Conservation (phyloP, 805 yeast species). For the Metschnikowia gruessii region DNA sequence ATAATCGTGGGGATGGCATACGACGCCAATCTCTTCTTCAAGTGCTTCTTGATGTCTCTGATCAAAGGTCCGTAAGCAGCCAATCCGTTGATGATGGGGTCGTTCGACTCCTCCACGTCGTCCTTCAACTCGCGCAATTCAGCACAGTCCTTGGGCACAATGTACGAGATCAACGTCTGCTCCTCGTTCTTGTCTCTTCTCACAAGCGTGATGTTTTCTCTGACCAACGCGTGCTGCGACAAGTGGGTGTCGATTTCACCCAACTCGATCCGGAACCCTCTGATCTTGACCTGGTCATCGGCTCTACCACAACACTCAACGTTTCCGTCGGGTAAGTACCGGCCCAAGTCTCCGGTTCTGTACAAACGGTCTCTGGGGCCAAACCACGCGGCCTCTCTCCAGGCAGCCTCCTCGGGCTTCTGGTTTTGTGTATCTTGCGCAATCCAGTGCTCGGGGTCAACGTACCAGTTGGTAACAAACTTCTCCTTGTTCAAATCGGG, state of each 20-base stretch:
- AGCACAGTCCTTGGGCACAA: constrained; percentile 67
- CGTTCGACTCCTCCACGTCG: constrained; percentile 44
- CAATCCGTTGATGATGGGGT: constrained; percentile 74
- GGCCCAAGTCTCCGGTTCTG: constrained; percentile 96
- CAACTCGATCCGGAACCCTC: constrained; percentile 97
- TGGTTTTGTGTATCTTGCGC: constrained; percentile 47
- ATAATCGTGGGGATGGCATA: constrained; percentile 92
- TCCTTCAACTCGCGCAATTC: constrained; percentile 50
- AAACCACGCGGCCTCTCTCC: constrained; percentile 75
- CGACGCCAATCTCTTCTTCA: constrained; percentile 84
- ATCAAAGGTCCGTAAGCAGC: constrained; percentile 73
- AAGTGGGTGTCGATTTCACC: constrained; percentile 98
- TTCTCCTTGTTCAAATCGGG: constrained; percentile 87
- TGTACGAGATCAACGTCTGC: constrained; percentile 83
- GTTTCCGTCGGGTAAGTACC: constrained; percentile 95
- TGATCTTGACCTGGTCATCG: constrained; percentile 96
- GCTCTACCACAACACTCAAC: constrained; percentile 99
- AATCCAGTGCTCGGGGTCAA: constrained; percentile 61
- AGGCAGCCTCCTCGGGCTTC: constrained; percentile 45
- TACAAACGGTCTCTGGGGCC: constrained; percentile 96
- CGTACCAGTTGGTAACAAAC: constrained; percentile 90
- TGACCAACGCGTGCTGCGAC: constrained; percentile 86
- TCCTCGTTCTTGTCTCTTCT: constrained; percentile 91
- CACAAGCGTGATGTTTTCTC: constrained; percentile 91
- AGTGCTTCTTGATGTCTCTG: constrained; percentile 68